A percentile compares a stretch with the other conserved stretches of the same genome.
Conservation (phyloP, 495 filamentous ascomycete species). For the Apodospora peruviana region DNA sequence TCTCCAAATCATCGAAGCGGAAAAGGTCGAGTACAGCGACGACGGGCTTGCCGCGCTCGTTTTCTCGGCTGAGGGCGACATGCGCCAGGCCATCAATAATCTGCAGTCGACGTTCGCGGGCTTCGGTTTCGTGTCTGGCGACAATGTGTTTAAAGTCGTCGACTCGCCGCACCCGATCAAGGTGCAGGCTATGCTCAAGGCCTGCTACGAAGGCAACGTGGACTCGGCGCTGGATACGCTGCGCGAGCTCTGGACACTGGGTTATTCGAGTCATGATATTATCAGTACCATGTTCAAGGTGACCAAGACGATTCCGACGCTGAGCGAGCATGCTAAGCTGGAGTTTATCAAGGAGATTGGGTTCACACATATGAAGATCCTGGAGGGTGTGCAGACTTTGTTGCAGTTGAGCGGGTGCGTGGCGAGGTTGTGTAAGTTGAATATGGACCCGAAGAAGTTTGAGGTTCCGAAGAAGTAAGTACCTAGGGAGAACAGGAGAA, state of each 20-base stretch:
- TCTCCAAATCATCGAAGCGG: conserved; percentile 85
- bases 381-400: conserved; percentile 92
- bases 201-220: conserved; percentile 85
- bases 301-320: conserved; percentile 83
- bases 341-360: conserved; percentile 98
- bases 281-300: conserved; percentile 99
- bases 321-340: conserved; percentile 90
- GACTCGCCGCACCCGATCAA: conserved; percentile 96
- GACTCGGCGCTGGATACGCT: conserved; percentile 81
- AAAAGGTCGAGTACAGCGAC: conserved; percentile 80
- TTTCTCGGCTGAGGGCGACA: conserved; percentile 96
- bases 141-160: conserved; percentile 98
- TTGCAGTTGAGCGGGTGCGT: conserved; percentile 90
- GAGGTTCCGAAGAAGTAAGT: conserved; percentile 38
- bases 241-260: conserved; percentile 88
- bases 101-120: conserved; percentile 92
- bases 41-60: conserved; percentile 93
- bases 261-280: conserved; percentile 95
- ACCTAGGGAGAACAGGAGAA: neutral
- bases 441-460: conserved; percentile 91
- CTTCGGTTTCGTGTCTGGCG: conserved; percentile 92
- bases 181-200: conserved; percentile 96
- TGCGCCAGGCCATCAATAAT: conserved; percentile 99
- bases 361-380: conserved; percentile 97
- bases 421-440: conserved; percentile 82